Percentiles rank a stretch among this genome's conserved stretches.
phyloP scores from a whole-genome alignment of 1,284 basidiomycete species.

The Fistulina hepatica region DNA sequence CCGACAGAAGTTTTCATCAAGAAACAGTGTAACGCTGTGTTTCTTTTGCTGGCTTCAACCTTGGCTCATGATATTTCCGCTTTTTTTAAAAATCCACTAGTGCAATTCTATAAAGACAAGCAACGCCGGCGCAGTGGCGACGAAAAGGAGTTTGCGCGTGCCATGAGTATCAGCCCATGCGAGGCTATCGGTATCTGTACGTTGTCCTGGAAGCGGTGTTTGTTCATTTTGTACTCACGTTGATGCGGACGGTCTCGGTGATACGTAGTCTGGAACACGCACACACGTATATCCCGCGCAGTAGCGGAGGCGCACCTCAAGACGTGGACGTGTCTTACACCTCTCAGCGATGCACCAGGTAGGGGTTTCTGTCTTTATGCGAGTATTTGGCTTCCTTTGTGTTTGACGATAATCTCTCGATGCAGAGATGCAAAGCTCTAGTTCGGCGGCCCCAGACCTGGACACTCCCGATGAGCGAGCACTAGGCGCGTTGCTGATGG shows the following conservation, averaged over 20 bases:
- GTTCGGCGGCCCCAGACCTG: conserved; percentile 37
- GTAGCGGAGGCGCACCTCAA: conserved; percentile 47
- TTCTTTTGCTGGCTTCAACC: background rate
- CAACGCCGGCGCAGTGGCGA: conserved; percentile 42
- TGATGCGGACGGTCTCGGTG: conserved; percentile 5
- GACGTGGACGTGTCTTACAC: conserved; percentile 37
- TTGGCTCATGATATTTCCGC: background rate
- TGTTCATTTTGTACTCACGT: too few relatives aligned
- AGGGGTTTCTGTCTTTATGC: too few relatives aligned
- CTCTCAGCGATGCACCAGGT: too few relatives aligned
- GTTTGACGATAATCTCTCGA: too few relatives aligned
- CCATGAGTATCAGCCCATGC: conserved; percentile 53
- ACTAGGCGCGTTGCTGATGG: conserved; percentile 54
- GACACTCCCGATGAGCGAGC: conserved; percentile 65
- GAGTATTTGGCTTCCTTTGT: too few relatives aligned
- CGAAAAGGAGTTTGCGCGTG: conserved; percentile 37
- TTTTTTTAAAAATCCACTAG: conserved; percentile 26
- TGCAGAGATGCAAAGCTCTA: too few relatives aligned
- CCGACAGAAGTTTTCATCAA: conserved; percentile 67
- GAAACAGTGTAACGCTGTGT: conserved; percentile 46
- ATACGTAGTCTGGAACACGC: conserved; percentile 59
- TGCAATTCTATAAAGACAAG: conserved; percentile 63
- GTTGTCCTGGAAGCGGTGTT: background rate
- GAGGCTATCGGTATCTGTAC: conserved; percentile 44
- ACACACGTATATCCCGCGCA: conserved; percentile 40